Base-by-base conservation (phyloP, 2,329 filamentous ascomycete species). In the Penicillium corylophilum region DNA sequence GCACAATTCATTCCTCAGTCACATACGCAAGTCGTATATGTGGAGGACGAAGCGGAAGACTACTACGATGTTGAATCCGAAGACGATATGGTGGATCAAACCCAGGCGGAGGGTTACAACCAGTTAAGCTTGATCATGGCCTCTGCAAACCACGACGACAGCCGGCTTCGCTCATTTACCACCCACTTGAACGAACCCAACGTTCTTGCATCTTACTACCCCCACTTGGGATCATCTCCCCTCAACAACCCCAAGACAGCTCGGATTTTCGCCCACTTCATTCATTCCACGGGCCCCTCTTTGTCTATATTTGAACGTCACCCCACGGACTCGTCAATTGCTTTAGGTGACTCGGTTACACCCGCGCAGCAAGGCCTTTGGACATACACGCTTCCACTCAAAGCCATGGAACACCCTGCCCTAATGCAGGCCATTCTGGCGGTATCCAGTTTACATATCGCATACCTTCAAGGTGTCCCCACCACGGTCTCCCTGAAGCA, bases 391-490 rank as follows among this genome's bases (percentile, higher is more conserved):
- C 84, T 97, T 60, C 92, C 93, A 0, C 82, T 92, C 54, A 83
- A 93, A 57, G 88, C 94, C 0, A 80, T 97, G 45, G 86, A 87
- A 50, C 84, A 96, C 61, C 89, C 90, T n/a, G 90, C 88, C 0
- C 79, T 97, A 0, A 80, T 97, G 18, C 93, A 97, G 66, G 89
- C 92, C 8, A 95, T 97, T 71, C 82, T 97, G 31, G 93, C 93
- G 0, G 71, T 96, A 31, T 87, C 88, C 22, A 93, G 89, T 69
- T 74, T 96, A 38, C 93, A 97, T 64, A 92, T 96, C 63, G 88
- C 93, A 24, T 89, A 88, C 61, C 78, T 95, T 4, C 88, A 95
- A 65, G 79, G 81, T 24, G 82, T 83, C 2, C 87, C 89, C 0
- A 81, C 85, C 1, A 92, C 88, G 0, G 86, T 90, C 8, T 93